phyloP scores from a whole-genome alignment of 208 protist species.

The Leishmania gerbilli region DNA sequence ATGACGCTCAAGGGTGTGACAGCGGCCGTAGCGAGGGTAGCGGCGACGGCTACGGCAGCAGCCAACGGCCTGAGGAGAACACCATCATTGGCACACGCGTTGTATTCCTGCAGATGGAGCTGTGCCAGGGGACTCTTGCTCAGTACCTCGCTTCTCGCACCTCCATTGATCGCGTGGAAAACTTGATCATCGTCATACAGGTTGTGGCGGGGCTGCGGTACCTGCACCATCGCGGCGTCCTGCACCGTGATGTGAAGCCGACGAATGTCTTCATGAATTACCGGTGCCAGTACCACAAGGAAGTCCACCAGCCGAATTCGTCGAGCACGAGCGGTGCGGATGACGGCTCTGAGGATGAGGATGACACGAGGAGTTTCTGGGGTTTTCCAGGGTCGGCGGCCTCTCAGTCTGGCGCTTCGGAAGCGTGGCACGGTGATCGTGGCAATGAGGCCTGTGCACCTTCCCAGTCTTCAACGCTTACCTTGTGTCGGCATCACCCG shows the following conservation, averaged over 20 bases:
- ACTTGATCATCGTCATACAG: conserved; percentile 78
- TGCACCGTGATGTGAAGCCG: conserved; percentile 90
- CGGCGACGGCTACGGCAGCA: neutral
- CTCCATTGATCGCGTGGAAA: conserved; percentile 67
- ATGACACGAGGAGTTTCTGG: neutral
- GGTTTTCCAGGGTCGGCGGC: neutral
- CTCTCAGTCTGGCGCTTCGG: neutral
- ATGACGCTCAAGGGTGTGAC: neutral
- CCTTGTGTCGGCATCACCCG: conserved; percentile 5
- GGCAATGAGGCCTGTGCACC: neutral
- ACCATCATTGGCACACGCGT: conserved; percentile 54
- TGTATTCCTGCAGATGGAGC: conserved; percentile 89
- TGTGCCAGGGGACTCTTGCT: conserved; percentile 80
- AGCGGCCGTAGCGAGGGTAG: neutral
- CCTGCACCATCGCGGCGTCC: conserved; percentile 60
- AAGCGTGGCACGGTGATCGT: neutral
- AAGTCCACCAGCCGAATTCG: neutral
- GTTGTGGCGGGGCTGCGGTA: conserved; percentile 64
- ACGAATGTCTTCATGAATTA: conserved; percentile 88
- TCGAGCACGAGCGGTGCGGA: conserved; percentile 2
- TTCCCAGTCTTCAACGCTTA: neutral
- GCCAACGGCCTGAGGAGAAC: neutral
- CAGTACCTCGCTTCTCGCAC: conserved; percentile 48
- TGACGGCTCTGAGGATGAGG: neutral
- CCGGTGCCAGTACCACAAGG: conserved; percentile 52